Conservation (phyloP, 768 basidiomycete species). For the Boletus pseudo-olivaceus region DNA sequence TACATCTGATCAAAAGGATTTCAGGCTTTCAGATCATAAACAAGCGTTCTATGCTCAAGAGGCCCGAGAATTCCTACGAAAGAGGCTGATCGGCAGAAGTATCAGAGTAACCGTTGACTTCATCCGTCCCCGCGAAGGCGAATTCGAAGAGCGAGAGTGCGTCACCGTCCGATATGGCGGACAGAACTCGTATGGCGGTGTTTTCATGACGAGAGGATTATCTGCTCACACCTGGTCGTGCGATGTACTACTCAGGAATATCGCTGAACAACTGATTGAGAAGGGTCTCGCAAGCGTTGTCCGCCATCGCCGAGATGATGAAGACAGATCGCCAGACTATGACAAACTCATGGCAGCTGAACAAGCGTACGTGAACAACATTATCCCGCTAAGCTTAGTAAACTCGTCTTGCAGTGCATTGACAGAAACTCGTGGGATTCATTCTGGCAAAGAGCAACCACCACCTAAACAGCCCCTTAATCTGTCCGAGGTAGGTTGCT, state of each 20-base stretch:
- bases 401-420: conserved; percentile 54
- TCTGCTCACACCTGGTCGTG: conserved; percentile 4
- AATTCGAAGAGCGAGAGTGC: conserved; percentile 91
- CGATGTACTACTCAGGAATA: conserved; percentile 51
- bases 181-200: conserved; percentile 61
- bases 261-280: conserved; percentile 91
- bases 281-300: conserved; percentile 88
- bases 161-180: conserved; percentile 84
- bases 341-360: conserved; percentile 96
- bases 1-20: conserved; percentile 2
- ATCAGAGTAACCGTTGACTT: conserved; percentile 87
- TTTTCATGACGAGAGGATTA: not conserved
- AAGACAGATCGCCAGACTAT: conserved; percentile 92
- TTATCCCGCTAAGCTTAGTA: not conserved
- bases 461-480: conserved; percentile 81
- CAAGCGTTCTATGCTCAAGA: conserved; percentile 88
- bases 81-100: conserved; percentile 86
- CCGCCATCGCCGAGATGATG: conserved; percentile 92
- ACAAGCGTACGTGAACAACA: conserved; percentile 63
- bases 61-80: conserved; percentile 89
- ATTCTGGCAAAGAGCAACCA: conserved; percentile 87
- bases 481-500: conserved; percentile 73
- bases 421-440: conserved; percentile 76
- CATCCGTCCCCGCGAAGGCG: conserved; percentile 85
- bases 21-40: conserved; percentile 78